Base-by-base conservation (phyloP, 306 rosid genomes). In the Prunus armeniaca region DNA sequence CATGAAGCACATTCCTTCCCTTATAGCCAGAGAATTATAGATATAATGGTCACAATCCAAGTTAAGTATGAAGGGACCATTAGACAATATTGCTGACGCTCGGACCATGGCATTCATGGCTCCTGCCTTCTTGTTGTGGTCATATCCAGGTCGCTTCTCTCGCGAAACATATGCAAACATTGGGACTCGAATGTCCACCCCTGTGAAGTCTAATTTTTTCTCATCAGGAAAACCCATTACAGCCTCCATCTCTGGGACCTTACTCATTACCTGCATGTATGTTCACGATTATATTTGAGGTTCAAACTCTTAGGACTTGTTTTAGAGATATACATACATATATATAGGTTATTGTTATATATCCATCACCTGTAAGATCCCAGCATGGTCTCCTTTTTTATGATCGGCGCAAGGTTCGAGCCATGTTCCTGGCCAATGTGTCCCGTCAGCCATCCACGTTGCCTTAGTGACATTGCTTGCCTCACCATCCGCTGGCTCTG, bases 391-490 rank as follows among this genome's bases (percentile, higher is more conserved):
- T 73, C 96, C 93, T 85, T 90, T 92, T 63, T 88, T 9, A 51
- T 90, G 97, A 67, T 90, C 97, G 17, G 93, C 71, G 0, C 71
- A 19, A 2, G 96, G 65, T 43, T 38, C 68, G 27, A 60, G 81
- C 97, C 97, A 92, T 6, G 96, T 92, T 30, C 97, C 97, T 0
- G 97, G 97, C 96, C 96, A 92, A 56, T 92, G 96, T 38, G 97
- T 92, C 22, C 96, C 97, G 61, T 92, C 97, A 13, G 97, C 97
- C 97, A 90, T 90, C 96, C 97, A 92, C 11, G 96, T 92, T 14
- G 96, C 92, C 82, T 86, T 86, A 17, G 82, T 22, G 77, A 73
- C 75, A 34, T 69, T 76, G 22, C 76, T 28, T n/a, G 15, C 22
- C 27, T 27, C 50, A 8, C 14, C 52, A 5, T 79, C 87, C 1